Evolutionary conservation across 257 asterid species (phyloP).

Genomic region (Capsicum chinense): DNA sequence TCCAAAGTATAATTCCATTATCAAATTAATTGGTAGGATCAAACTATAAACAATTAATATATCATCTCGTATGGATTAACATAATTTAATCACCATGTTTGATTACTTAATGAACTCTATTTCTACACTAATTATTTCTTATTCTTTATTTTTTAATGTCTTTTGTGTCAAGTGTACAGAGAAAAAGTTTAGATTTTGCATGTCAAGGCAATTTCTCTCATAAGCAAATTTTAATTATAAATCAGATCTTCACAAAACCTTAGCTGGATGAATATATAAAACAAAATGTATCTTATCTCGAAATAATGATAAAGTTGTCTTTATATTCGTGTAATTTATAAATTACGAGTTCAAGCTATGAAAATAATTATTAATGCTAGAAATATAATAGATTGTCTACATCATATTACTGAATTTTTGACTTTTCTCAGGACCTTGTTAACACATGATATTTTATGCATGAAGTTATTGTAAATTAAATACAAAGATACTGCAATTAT

Average conservation of each 20-base stretch:
- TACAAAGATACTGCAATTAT: no score
- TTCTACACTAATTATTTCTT: not conserved
- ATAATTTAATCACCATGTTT: not conserved
- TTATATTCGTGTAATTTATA: no score
- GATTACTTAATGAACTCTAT: not conserved
- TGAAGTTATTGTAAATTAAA: no score
- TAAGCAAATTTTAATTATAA: not conserved
- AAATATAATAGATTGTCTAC: no score
- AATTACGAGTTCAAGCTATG: no score
- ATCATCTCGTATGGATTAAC: not conserved
- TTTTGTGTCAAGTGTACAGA: not conserved
- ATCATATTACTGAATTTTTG: no score
- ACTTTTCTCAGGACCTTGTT: no score
- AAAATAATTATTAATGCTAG: no score
- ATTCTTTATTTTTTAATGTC: not conserved
- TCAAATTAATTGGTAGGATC: not conserved
- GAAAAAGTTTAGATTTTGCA: not conserved
- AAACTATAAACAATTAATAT: not conserved
- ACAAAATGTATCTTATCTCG: not conserved
- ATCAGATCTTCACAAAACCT: not conserved
- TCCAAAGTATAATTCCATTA: not conserved
- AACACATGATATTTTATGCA: no score
- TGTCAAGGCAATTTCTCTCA: conserved; percentile 7
- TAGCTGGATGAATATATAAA: not conserved
- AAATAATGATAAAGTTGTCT: no score